Base-by-base conservation (phyloP, 2,329 filamentous ascomycete species). In the Aspergillus felis region DNA sequence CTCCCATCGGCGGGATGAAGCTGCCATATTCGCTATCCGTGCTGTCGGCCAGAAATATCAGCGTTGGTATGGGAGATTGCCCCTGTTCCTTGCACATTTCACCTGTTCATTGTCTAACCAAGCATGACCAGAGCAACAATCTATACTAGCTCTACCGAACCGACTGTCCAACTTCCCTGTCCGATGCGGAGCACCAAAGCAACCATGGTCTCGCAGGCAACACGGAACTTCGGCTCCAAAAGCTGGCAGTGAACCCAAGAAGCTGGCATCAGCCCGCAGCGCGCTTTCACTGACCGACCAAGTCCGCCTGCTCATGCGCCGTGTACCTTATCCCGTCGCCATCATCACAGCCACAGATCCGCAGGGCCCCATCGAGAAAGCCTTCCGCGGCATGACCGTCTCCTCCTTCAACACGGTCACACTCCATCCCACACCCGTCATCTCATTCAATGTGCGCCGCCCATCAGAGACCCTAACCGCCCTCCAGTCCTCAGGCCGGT, bases 361-460 rank as follows among this genome's bases (percentile, higher is more conserved):
- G 38, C 64, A 65, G 29, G 63, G 64, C 20, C 60, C 60, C n/a
- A 44, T 62, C 50, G 57, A 67, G 25, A 57, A 63, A 44, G 66
- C 66, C 12, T 77, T 76, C 60, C 74, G 78, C 38, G 83, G 80
- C 46, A 82, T 85, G 63, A 85, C 83, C 8, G 81, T 87, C 32
- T 87, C 85, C 3, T 87, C 84, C 1, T 81, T 87, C 70, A 85
- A 74, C 59, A 84, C 83, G 3, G 82, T 87, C 14, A 80, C 82
- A 0, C 72, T 87, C 3, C 66, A 76, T 29, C 84, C 85, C 1
- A 61, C 68, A 1, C 82, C 84, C 0, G 76, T 83, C n/a, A 75
- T 87, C 27, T 84, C 82, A 1, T 87, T 87, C 77, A 87, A 87
- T 60, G 77, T 87, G 56, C 80, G 79, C 53, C 64, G 78, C 1